Percentiles rank a stretch among this genome's conserved stretches.
Conservation (phyloP, 2,329 filamentous ascomycete genomes). For the Fusarium sp. region DNA sequence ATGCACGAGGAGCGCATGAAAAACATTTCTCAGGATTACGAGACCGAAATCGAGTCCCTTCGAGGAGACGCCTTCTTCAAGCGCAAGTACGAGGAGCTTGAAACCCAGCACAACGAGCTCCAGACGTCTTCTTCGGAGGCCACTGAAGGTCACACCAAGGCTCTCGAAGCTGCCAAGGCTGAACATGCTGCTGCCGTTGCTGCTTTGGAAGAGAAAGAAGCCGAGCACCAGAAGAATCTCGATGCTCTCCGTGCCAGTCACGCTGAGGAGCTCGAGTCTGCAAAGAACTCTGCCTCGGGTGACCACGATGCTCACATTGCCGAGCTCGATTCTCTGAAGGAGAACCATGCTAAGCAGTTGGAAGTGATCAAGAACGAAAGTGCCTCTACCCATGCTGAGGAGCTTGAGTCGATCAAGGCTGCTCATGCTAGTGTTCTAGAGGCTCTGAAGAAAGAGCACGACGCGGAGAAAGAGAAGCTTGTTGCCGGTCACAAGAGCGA, state of each 20-base stretch:
- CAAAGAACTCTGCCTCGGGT: constrained; percentile 60
- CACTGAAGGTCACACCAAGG: constrained; percentile 50
- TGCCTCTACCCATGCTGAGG: constrained; percentile 49
- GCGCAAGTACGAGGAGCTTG: constrained; percentile 68
- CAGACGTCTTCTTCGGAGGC: constrained; percentile 48
- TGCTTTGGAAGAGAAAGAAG: constrained; percentile 59
- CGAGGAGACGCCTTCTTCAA: constrained; percentile 70
- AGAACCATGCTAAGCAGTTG: constrained; percentile 60
- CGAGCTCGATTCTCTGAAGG: constrained; percentile 64
- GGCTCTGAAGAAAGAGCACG: constrained; percentile 52
- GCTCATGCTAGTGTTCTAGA: constrained; percentile 55
- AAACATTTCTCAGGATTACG: constrained; percentile 67
- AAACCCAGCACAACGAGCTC: constrained; percentile 63
- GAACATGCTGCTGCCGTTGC: constrained; percentile 55
- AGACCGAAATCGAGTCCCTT: constrained; percentile 70
- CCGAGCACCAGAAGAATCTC: constrained; percentile 61
- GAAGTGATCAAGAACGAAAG: constrained; percentile 54
- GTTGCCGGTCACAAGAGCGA: constrained; percentile 44
- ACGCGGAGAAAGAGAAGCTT: constrained; percentile 48
- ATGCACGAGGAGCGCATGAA: constrained; percentile 67
- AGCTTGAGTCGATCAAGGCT: constrained; percentile 53
- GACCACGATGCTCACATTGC: constrained; percentile 57
- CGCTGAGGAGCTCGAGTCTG: constrained; percentile 65
- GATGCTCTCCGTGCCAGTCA: constrained; percentile 65
- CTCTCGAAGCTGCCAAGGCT: constrained; percentile 53